Evolutionary conservation across 1,284 basidiomycete species (phyloP).

Genomic region (Puccinia hordei): DNA sequence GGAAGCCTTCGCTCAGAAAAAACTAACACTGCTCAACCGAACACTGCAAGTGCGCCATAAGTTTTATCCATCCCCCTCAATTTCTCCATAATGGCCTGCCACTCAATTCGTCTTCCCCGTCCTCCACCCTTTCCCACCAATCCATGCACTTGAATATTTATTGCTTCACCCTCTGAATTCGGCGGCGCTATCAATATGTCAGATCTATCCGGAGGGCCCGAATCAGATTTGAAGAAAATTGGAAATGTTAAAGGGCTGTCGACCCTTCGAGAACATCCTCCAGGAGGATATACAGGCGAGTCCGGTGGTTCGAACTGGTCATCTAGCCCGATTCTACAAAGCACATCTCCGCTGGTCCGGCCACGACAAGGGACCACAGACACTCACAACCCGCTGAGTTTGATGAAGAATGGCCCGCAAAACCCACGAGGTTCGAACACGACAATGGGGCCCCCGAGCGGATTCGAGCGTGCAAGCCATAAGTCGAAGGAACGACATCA

Average conservation of each 20-base stretch:
- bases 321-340: background rate
- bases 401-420: background rate
- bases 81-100: constrained; percentile 3
- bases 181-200: background rate
- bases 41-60: constrained; percentile 26
- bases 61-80: constrained; percentile 4
- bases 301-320: background rate
- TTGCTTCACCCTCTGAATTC: background rate
- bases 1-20: background rate
- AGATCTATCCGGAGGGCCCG: background rate
- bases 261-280: background rate
- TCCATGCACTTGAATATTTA: background rate
- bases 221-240: background rate
- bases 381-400: background rate
- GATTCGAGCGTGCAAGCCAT: constrained; percentile 4
- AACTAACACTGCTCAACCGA: background rate
- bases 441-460: background rate
- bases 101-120: background rate
- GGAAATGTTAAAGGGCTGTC: background rate
- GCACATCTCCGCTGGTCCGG: constrained; percentile 8
- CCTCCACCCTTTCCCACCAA: background rate
- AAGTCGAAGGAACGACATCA: background rate
- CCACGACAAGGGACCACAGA: background rate
- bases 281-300: background rate
- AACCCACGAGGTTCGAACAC: background rate